Base-by-base conservation (phyloP, 2,329 filamentous ascomycete species). In the Exophiala viscosa region DNA sequence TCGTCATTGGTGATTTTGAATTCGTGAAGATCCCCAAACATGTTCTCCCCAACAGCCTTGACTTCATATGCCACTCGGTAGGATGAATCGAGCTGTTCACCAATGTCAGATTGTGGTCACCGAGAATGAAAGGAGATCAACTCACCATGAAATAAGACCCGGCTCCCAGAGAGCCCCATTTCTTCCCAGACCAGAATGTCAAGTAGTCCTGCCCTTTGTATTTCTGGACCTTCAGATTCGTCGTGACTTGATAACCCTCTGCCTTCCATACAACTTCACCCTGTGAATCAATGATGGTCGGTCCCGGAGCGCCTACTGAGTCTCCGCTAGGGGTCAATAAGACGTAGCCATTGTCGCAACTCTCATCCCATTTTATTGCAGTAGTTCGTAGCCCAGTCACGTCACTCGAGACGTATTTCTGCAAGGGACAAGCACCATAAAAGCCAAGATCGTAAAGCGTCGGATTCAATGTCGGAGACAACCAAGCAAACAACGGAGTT, bases 131-230 rank as follows among this genome's bases (percentile, higher is more conserved):
- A 61, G 31, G 41, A 48, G 65, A 54, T 60, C 72, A 74, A 45
- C 50, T 53, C 31, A 53, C 50, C 75, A 80, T 75, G 48, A 75
- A 71, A 52, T 76, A 74, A 39, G 65, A 64, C 5, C 76, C 76
- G 17, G 69, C 67, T 1, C 76, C 76, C 58, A 77, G 74, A 1
- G 74, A 76, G 2, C 69, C 69, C n/a, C 73, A 70, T 31, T 73
- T 68, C 57, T 74, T 70, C 13, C 76, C 76, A n/a, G 71, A 66
- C 75, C 75, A 77, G 58, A 76, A 78, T 0, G 73, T 76, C 46
- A 78, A 58, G 62, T 76, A 77, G 4, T 65, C 59, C 52, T 75
- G 62, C 2, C 70, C 73, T 50, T 67, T 68, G 56, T 72, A 77
- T 5, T 60, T 58, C 59, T 77, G 73, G 1, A 75, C 69, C 57